Evolutionary conservation across 148 eudicot species (phyloP).

Genomic region (Talinum fruticosum): DNA sequence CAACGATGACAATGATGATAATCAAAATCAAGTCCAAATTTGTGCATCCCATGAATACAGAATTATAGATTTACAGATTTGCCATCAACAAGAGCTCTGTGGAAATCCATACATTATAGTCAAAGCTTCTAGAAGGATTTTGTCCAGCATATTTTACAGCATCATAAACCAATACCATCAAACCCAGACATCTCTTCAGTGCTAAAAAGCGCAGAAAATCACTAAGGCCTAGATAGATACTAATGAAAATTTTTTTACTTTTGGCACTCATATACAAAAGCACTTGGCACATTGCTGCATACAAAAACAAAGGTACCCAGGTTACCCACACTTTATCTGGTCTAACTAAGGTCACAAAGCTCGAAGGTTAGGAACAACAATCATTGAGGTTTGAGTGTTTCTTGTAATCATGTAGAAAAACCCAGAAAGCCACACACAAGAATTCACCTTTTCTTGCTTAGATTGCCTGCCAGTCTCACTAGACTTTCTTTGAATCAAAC

Average conservation of each 20-base stretch:
- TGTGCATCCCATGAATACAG: neutral
- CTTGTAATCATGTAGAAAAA: neutral
- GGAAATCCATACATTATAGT: too few relatives aligned
- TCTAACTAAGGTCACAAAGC: neutral
- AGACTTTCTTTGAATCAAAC: neutral
- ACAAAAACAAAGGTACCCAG: neutral
- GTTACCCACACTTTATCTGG: neutral
- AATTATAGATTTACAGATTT: neutral
- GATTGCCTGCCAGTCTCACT: neutral
- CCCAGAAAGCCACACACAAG: neutral
- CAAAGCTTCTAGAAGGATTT: too few relatives aligned
- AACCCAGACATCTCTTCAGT: too few relatives aligned
- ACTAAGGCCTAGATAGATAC: too few relatives aligned
- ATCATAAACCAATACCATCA: too few relatives aligned
- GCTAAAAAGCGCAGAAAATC: too few relatives aligned
- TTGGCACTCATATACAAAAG: too few relatives aligned
- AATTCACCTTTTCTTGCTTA: neutral
- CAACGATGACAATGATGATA: too few relatives aligned
- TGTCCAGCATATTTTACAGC: too few relatives aligned
- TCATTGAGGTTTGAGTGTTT: neutral
- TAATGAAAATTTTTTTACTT: too few relatives aligned
- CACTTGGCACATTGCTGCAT: neutral
- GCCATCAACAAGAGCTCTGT: too few relatives aligned
- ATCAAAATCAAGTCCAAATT: too few relatives aligned
- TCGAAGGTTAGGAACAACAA: neutral